Conservation (phyloP, 495 filamentous ascomycete species). For the Chaetomium fimeti region DNA sequence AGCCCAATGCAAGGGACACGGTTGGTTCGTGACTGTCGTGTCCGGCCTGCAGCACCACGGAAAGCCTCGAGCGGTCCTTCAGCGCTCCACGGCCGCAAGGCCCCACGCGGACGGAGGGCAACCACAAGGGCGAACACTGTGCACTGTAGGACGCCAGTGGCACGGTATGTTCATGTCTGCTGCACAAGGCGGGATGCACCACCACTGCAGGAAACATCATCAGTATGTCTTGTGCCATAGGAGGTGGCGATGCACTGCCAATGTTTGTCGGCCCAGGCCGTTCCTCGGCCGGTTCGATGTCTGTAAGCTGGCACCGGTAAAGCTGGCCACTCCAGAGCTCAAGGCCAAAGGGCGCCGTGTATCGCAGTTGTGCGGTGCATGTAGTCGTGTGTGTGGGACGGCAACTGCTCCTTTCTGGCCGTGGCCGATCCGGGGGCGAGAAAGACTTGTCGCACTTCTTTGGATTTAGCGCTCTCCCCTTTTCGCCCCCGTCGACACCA, state of each 20-base stretch:
- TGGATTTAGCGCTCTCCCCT: constrained; percentile 1
- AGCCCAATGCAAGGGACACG: background rate
- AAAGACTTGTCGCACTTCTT: background rate
- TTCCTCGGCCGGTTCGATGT: background rate
- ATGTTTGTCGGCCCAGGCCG: background rate
- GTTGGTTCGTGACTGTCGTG: background rate
- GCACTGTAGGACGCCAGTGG: constrained; percentile 3
- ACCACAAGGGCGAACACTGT: constrained; percentile 25
- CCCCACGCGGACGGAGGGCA: background rate
- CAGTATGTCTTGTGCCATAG: constrained; percentile 26
- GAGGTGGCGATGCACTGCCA: constrained; percentile 26
- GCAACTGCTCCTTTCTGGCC: too few relatives aligned
- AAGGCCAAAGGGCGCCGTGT: background rate
- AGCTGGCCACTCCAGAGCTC: too few relatives aligned
- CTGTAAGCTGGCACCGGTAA: background rate
- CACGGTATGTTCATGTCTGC: constrained; percentile 18
- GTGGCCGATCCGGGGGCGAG: too few relatives aligned
- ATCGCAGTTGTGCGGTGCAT: background rate
- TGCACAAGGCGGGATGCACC: constrained; percentile 6
- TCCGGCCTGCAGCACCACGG: background rate
- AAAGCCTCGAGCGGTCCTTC: constrained; percentile 1
- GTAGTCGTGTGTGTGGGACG: background rate
- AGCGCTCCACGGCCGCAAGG: constrained; percentile 21
- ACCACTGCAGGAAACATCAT: constrained; percentile 11
- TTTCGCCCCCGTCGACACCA: background rate